These are phyloP conservation scores for Pseudonitzschia multiseries DNA, from an alignment of 108 stramenopile genomes.

Conservation along the genomic window DNA sequence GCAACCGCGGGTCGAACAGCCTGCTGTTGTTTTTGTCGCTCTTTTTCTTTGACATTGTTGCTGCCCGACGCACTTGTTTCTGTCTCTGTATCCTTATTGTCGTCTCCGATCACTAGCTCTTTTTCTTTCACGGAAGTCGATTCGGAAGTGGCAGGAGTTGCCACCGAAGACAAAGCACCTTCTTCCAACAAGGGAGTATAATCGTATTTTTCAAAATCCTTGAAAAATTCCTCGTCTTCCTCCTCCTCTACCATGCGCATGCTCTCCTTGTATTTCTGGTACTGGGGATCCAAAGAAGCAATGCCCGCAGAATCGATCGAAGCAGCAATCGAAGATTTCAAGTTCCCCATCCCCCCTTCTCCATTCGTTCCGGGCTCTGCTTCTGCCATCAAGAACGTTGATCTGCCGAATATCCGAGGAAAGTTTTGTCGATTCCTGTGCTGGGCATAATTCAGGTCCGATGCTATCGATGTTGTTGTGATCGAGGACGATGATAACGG, in stretches of 20 bases:
- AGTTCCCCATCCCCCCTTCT: neutral
- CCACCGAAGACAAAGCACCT: neutral
- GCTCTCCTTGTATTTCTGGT: neutral
- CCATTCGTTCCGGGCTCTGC: neutral
- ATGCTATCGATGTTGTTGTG: neutral
- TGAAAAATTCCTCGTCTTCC: neutral
- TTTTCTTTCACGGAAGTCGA: neutral
- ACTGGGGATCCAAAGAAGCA: neutral
- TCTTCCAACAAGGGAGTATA: neutral
- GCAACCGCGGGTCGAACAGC: constrained; percentile 4
- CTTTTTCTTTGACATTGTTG: constrained; percentile 8
- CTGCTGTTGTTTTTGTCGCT: neutral
- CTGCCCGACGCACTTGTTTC: too few relatives aligned
- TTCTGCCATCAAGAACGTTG: neutral
- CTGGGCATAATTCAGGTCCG: too few relatives aligned
- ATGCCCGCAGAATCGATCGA: neutral
- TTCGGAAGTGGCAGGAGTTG: neutral
- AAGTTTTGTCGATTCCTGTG: too few relatives aligned
- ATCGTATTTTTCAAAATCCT: constrained; percentile 2
- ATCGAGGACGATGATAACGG: neutral
- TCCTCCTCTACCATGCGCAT: neutral
- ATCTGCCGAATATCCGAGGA: too few relatives aligned
- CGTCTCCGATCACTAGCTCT: neutral
- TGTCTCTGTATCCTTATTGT: neutral
- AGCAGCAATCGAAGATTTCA: neutral